These are phyloP conservation scores for Colletotrichum sp. DNA, from an alignment of 2,329 filamentous ascomycete genomes.

Conservation along the genomic window DNA sequence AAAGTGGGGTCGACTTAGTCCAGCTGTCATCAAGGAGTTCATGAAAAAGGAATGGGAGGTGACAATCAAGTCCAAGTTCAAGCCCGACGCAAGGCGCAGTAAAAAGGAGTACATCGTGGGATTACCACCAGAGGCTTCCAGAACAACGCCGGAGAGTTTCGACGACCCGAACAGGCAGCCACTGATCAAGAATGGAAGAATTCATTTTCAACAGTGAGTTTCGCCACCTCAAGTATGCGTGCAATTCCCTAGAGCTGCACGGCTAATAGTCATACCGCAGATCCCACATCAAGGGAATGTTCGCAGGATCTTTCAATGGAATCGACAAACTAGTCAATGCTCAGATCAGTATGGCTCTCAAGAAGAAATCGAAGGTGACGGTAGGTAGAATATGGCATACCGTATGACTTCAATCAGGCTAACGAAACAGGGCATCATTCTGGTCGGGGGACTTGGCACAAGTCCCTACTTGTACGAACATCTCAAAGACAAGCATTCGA, in stretches of 20 bases:
- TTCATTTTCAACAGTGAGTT: not conserved
- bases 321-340: not conserved
- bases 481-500: not conserved
- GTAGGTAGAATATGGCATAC: too few species aligned
- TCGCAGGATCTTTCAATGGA: not conserved
- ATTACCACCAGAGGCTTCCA: too few species aligned
- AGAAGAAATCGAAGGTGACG: not conserved
- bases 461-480: not conserved
- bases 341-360: not conserved
- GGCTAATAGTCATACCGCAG: not conserved
- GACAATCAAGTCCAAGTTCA: too few species aligned
- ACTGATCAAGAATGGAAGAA: not conserved
- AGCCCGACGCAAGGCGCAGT: too few species aligned
- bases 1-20: too few species aligned
- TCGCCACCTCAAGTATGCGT: not conserved
- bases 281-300: not conserved
- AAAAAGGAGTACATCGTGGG: too few species aligned
- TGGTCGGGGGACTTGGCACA: not conserved
- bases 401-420: too few species aligned
- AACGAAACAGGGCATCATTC: not conserved
- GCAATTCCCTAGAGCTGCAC: not conserved
- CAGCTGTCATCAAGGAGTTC: too few species aligned
- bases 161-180: not conserved
- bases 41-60: too few species aligned
- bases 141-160: too few species aligned